Base-by-base conservation (phyloP, 1,139 yeast genomes). In the Geotrichum klebahnii region DNA sequence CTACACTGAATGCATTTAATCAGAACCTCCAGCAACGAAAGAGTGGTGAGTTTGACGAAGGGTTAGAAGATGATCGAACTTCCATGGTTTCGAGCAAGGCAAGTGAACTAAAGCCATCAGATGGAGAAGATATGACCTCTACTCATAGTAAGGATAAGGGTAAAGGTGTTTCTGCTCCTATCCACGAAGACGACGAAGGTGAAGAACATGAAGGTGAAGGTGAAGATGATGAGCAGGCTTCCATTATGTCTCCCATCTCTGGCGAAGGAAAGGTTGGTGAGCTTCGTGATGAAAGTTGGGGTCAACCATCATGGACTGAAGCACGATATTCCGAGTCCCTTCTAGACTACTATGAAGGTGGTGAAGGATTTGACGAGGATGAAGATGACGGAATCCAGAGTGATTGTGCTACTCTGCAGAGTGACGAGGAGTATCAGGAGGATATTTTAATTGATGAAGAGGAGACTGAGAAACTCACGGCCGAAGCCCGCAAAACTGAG, bases 171-270 rank as follows among this genome's bases (percentile, higher is more conserved):
- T 43, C 59, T 29, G 62, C 57, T 41, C 52, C 54, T 16, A 60
- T 55, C 19, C 55, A 53, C 9, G 61, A 55, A 23, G 51, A 42
- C 20, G 55, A 48, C 32, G 56, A 57, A 31, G 53, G 53, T 26
- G 53, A 55, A 16, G 44, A 37, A 3, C 51, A 53, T 40, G 40
- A 19, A 22, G 28, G 14, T 16, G 20, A 16, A 3, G 26, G 14
- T 17, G 40, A 36, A 19, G 3, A 36, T 19, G 40, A 32, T 32
- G 44, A 41, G 29, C 29, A n/a, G 5, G 34, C 6, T 12, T 5
- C 19, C 3, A 9, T 3, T 23, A 29, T 5, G 46, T 40, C 35
- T 32, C 23, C 19, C 56, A 24, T 28, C 22, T 16, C n/a, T 5
- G 16, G 43, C 24, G 46, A 35, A 19, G 51, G 51, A 3, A 22